Evolutionary conservation across 495 filamentous ascomycete species (phyloP), one percentile per base, ranked within the genome.

Genomic region (Podospora pseudocomata): DNA sequence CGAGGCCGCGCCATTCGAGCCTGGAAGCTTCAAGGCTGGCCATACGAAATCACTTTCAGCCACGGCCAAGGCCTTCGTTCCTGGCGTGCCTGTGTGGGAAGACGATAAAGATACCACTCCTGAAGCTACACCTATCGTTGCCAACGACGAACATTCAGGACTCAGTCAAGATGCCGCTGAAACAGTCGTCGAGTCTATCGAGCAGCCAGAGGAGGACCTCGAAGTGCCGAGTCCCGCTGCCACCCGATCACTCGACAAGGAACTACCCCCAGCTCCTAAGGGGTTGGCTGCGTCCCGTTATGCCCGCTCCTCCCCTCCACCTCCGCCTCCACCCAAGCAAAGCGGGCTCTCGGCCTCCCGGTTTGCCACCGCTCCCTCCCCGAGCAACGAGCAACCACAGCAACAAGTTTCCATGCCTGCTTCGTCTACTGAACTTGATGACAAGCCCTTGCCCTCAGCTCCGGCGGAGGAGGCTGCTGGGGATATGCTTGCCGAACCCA

Each of bases 51-150:
- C 86, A 6, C 82, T 94, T 27, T 92, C 90, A 49, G 87, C 91
- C 34, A 83, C 86, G 1, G 90, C 90, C 2, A 87, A 84, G 73
- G 82, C 88, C 4, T 93, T 93, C 72, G 84, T 79, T 82, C 90
- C 83, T 79, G 85, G 78, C 72, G 84, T 65, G 72, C 80, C 80
- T 72, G 75, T 61, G n/a, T 84, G 72, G 44, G 59, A 63, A 26
- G 65, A 77, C 32, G 75, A 80, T n/a, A 63, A 60, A 15, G 59
- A 49, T 2, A 79, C 86, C 34, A 61, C 55, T 23, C 20, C 39
- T 26, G 23, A 44, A 77, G 13, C 56, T 49, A 70, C 68, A 49
- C 65, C 69, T 34, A 54, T 60, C 23, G 70, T 68, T 34, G 70
- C 70, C 28, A 5, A 59, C n/a, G 71, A 75, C 39, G 65, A 69